Evolutionary conservation across 768 basidiomycete genomes (phyloP), one percentile per base, ranked within the genome.

Genomic region (Auricularia cornea): DNA sequence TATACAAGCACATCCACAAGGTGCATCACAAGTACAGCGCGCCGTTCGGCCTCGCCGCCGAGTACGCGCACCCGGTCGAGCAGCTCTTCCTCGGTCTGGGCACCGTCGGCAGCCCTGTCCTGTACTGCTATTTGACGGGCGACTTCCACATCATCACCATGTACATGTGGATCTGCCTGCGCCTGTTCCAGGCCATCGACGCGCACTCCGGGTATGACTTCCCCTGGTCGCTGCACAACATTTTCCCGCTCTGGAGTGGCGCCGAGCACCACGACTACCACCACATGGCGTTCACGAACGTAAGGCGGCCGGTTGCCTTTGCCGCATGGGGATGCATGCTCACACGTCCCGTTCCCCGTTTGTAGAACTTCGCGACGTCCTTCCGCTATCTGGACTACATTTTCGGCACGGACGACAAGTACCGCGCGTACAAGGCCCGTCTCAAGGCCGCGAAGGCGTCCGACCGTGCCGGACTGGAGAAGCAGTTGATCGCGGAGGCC

Each of bases 241-340:
- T 93, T 67, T 64, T 98, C 33, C 94, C 94, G 2, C 91, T 98
- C 83, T 98, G 95, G 95, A 89, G 91, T 6, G 95, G 96, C 41
- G 94, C 94, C 0, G 96, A 98, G 70, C 93, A 96, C 77, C 95
- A 97, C 73, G 95, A 98, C 72, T 98, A 94, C 85, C 96, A 98
- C 76, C 96, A 99, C 77, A 91, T 94, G 90, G 88, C 90, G 3
- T 96, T 94, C 80, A 85, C 85, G 59, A 94, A 94, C 62, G 59
- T 60, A 44, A 16, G 59, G n/a, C 20, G 29, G n/a, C 30, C 59
- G 29, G 8, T 5, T 16, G 31, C 6, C 30, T 20, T 38, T 31
- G 16, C 20, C 26, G 16, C 12, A 60, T 64, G 64, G n/a, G 35
- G 35, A 38, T 38, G 35, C 35, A 38, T 29, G 60, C 52, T 33